Conservation (phyloP, 2,329 filamentous ascomycete species). For the Endoconidiophora laricicola region DNA sequence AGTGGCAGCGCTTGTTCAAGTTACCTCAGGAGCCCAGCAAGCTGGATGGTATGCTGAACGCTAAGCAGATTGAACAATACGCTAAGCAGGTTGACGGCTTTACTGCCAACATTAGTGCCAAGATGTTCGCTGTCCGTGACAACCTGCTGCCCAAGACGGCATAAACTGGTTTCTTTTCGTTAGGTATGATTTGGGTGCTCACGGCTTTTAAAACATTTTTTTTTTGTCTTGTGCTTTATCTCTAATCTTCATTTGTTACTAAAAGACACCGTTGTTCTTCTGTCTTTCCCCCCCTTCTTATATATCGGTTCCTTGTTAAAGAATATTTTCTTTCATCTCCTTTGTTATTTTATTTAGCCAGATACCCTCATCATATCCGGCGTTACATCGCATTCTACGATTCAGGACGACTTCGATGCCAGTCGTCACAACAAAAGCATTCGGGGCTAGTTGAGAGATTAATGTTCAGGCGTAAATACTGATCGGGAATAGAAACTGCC, state of each 20-base stretch:
- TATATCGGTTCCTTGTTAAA: neutral
- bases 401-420: too few species aligned
- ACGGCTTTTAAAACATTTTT: conserved; percentile 14
- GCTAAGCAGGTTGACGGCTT: conserved; percentile 94
- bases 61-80: conserved; percentile 93
- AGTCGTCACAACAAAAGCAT: too few species aligned
- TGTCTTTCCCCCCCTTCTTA: conserved; percentile 16
- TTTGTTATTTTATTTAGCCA: too few species aligned
- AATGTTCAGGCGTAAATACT: too few species aligned
- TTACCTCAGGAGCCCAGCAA: conserved; percentile 86
- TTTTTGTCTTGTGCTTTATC: conserved; percentile 19
- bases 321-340: too few species aligned
- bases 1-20: conserved; percentile 98
- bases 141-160: conserved; percentile 40
- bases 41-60: conserved; percentile 86
- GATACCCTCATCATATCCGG: too few species aligned
- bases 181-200: conserved; percentile 3
- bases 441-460: too few species aligned
- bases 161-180: conserved; percentile 4
- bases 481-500: too few species aligned
- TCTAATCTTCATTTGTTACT: conserved; percentile 15
- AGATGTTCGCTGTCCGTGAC: conserved; percentile 92
- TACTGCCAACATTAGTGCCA: conserved; percentile 75
- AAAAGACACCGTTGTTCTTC: conserved; percentile 12
- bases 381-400: too few species aligned